These are phyloP conservation scores for Fraxinus quadrangulata DNA, from an alignment of 257 asterid genomes.

Conservation along the genomic window DNA sequence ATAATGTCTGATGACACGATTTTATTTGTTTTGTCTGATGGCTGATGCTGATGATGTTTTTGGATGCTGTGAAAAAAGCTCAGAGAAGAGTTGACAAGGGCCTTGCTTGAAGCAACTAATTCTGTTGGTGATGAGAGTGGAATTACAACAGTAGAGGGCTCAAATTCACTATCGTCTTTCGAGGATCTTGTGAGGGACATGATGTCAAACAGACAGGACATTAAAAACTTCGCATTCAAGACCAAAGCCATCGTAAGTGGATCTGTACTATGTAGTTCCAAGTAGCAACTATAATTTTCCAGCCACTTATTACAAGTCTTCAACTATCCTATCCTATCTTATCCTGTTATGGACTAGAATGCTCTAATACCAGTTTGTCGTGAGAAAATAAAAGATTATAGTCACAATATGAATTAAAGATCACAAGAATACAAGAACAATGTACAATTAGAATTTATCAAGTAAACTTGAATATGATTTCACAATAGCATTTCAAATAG, in stretches of 20 bases:
- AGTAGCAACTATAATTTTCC: neutral
- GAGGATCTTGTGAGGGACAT: slow-evolving; percentile 75
- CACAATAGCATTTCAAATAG: no score
- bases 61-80: slow-evolving; percentile 55
- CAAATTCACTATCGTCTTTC: slow-evolving; percentile 53
- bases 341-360: no score
- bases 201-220: slow-evolving; percentile 66
- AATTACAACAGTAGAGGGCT: slow-evolving; percentile 32
- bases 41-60: slow-evolving; percentile 22
- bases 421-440: no score
- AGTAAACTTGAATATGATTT: no score
- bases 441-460: no score
- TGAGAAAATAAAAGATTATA: no score
- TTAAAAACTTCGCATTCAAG: slow-evolving; percentile 73
- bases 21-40: slow-evolving; percentile 17
- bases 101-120: slow-evolving; percentile 62
- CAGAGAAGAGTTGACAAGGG: slow-evolving; percentile 87
- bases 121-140: slow-evolving; percentile 39
- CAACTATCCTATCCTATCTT: neutral
- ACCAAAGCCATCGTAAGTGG: slow-evolving; percentile 69
- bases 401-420: no score
- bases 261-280: neutral
- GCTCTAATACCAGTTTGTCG: no score
- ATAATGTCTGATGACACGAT: neutral
- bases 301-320: neutral